Base-by-base conservation (phyloP, 768 basidiomycete genomes). In the Kwoniella heveanensis region DNA sequence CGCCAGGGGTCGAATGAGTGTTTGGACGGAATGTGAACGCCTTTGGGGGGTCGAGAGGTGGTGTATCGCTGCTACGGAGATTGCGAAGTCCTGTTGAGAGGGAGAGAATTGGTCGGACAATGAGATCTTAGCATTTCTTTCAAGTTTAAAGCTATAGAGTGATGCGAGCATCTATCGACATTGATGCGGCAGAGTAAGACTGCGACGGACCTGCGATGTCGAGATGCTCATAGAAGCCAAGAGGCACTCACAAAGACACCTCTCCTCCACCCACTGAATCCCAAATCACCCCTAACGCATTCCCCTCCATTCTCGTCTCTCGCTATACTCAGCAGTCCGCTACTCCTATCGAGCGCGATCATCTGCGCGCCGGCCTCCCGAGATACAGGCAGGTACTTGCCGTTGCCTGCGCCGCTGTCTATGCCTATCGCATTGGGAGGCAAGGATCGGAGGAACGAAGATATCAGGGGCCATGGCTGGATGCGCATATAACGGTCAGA, bases 11-110 rank as follows among this genome's bases (percentile, higher is more conserved):
- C 67, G 70, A 10, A 80, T 47, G 27, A 60, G 54, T 39, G 58
- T 51, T 36, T 91, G 83, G 8, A 97, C 85, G 1, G 92, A 88
- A 19, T 83, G 76, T 66, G 83, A 84, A 21, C 96, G 85, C 32
- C 96, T 85, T 59, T 85, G 84, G 10, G 84, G 83, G 0, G 92
- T 95, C 2, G 92, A 87, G 5, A 99, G 84, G 79, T 99, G 96
- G 73, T 99, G 96, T 50, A 98, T 91, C 1, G 95, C 98, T 26
- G 96, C 96, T 66, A 99, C 94, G 3, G 94, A 96, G 53, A 99
- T 93, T 1, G 90, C 90, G 72, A 92, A 96, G 82, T 97, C 92
- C 94, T 97, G 69, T n/a, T n/a, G n/a, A n/a, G n/a, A n/a, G n/a
- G n/a, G n/a, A n/a, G n/a, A n/a, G n/a, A n/a, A n/a, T n/a, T n/a